Evolutionary conservation across 2,329 filamentous ascomycete species (phyloP).

Genomic region (Chaetomium globosum): DNA sequence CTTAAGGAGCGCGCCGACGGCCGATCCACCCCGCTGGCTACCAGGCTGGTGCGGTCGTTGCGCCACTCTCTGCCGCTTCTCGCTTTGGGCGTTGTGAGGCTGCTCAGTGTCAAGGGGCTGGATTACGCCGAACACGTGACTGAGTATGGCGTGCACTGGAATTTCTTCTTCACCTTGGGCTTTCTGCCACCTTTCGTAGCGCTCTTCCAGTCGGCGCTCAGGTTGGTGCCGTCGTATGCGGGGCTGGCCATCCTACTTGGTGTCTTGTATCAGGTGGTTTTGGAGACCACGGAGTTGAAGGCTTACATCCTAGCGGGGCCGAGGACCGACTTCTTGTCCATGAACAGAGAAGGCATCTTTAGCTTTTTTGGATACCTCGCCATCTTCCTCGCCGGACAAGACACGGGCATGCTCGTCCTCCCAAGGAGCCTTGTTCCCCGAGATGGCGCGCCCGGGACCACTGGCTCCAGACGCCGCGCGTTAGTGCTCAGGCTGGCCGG

Average conservation of each 20-base stretch:
- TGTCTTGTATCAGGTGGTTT: constrained; percentile 70
- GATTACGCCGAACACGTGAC: constrained; percentile 97
- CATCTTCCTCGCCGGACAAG: constrained; percentile 89
- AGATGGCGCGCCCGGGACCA: constrained; percentile 47
- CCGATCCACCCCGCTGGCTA: constrained; percentile 52
- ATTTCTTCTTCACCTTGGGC: constrained; percentile 97
- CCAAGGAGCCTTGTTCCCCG: constrained; percentile 55
- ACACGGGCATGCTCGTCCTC: constrained; percentile 77
- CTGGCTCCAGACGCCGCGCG: constrained; percentile 51
- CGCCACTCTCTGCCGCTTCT: constrained; percentile 84
- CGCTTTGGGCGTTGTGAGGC: constrained; percentile 74
- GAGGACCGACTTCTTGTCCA: constrained; percentile 75
- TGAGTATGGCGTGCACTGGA: constrained; percentile 98
- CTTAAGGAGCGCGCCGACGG: constrained; percentile 68
- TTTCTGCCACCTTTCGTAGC: constrained; percentile 88
- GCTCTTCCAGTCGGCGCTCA: constrained; percentile 72
- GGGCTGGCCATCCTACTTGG: constrained; percentile 70
- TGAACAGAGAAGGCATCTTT: constrained; percentile 94
- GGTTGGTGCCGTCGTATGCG: constrained; percentile 74
- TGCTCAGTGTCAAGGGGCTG: constrained; percentile 87
- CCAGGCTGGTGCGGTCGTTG: constrained; percentile 66
- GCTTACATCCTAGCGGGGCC: constrained; percentile 81
- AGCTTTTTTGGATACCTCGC: constrained; percentile 92
- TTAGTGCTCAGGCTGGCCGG: constrained; percentile 65
- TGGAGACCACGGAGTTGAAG: constrained; percentile 79